Evolutionary conservation across 306 rosid genomes (phyloP).

Genomic region (Quillaja saponaria): DNA sequence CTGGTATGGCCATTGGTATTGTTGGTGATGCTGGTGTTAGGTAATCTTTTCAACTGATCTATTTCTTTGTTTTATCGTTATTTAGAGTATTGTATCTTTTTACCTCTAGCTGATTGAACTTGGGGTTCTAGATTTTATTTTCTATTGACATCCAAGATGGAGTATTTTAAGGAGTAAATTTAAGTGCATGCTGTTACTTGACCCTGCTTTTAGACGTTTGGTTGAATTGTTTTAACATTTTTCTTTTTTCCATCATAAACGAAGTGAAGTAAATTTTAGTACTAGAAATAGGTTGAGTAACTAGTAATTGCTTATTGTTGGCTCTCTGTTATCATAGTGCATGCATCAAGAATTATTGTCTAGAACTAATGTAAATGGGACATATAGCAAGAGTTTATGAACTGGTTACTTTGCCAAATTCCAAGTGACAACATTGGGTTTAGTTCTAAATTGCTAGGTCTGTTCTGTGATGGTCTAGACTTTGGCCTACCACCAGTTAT

Average conservation of each 20-base stretch:
- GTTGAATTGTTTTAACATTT: too few relatives aligned
- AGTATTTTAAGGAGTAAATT: not conserved
- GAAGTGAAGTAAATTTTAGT: too few relatives aligned
- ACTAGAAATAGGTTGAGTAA: too few relatives aligned
- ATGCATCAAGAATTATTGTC: too few relatives aligned
- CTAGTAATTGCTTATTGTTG: too few relatives aligned
- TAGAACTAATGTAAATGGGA: not conserved
- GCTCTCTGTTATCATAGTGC: too few relatives aligned
- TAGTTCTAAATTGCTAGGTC: not conserved
- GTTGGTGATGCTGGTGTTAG: conserved; percentile 79
- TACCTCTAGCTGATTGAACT: not conserved
- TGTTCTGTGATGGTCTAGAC: not conserved
- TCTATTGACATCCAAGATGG: not conserved
- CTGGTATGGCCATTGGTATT: conserved; percentile 77
- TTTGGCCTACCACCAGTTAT: not conserved
- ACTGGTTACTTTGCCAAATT: not conserved
- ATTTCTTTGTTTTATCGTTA: not conserved
- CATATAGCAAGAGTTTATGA: not conserved
- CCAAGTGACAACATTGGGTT: too few relatives aligned
- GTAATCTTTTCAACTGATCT: conserved; percentile 19
- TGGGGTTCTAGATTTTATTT: not conserved
- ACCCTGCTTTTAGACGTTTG: too few relatives aligned
- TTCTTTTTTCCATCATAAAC: too few relatives aligned
- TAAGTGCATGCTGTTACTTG: not conserved
- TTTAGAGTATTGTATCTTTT: too few relatives aligned